Evolutionary conservation across 2,329 filamentous ascomycete genomes (phyloP).

Genomic region (Meredithiella fracta): DNA sequence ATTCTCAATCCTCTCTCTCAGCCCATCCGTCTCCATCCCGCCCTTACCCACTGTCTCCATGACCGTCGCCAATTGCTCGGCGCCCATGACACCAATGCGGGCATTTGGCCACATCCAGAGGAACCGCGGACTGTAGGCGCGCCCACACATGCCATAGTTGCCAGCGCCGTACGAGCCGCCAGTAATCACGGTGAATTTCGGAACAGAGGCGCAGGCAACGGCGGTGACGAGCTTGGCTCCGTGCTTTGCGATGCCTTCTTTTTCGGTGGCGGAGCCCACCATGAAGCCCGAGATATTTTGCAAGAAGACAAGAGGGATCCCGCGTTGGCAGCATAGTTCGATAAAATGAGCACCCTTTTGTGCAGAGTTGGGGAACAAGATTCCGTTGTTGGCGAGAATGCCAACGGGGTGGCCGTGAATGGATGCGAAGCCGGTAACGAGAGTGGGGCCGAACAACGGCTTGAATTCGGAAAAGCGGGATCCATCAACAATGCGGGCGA

Average conservation of each 20-base stretch:
- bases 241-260: constrained; percentile 92
- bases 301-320: constrained; percentile 78
- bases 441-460: constrained; percentile 68
- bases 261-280: constrained; percentile 85
- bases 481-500: constrained; percentile 82
- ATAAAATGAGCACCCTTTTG: constrained; percentile 96
- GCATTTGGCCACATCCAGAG: constrained; percentile 97
- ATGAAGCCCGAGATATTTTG: constrained; percentile 98
- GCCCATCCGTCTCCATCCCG: constrained; percentile 41
- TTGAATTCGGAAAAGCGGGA: constrained; percentile 91
- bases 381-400: constrained; percentile 91
- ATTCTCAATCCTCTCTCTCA: constrained; percentile 70
- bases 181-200: constrained; percentile 95
- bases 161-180: constrained; percentile 84
- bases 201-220: constrained; percentile 82
- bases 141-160: constrained; percentile 96
- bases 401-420: constrained; percentile 86
- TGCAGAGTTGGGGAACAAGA: constrained; percentile 75
- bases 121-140: constrained; percentile 81
- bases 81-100: constrained; percentile 90
- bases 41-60: constrained; percentile 88
- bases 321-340: constrained; percentile 78
- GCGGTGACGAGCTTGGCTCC: constrained; percentile 93
- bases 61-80: constrained; percentile 76
- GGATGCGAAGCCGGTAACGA: constrained; percentile 79